phyloP scores from a whole-genome alignment of 805 yeast species.

The Kodamaea jinghongensis region DNA sequence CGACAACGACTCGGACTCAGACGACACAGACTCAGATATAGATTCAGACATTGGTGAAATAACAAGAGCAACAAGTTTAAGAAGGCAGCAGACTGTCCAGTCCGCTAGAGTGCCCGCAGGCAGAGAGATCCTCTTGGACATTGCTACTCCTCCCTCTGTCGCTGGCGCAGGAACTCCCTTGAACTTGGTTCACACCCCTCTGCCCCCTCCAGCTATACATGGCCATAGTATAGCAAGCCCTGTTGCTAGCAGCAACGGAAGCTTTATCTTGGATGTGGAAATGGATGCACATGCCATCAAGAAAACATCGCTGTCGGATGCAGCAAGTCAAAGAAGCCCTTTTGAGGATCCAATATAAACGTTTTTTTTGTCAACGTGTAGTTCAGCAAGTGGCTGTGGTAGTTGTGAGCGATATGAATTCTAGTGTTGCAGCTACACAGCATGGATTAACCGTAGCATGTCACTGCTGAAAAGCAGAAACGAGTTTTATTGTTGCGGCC shows the following conservation, averaged over 20 bases:
- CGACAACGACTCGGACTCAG: slow-evolving; percentile 22
- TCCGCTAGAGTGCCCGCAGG: neutral
- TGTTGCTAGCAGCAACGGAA: slow-evolving; percentile 7
- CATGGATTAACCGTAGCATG: too few relatives aligned
- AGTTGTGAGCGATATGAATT: too few relatives aligned
- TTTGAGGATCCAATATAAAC: slow-evolving; percentile 24
- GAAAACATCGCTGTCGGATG: slow-evolving; percentile 10
- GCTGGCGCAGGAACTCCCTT: slow-evolving; percentile 2
- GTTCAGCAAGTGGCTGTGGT: neutral
- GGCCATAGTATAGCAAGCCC: slow-evolving; percentile 1
- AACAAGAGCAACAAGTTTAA: slow-evolving; percentile 37
- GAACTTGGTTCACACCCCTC: neutral
- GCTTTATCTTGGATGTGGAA: slow-evolving; percentile 32
- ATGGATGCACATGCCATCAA: slow-evolving; percentile 17
- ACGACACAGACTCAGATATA: slow-evolving; percentile 30
- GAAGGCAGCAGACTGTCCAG: slow-evolving; percentile 12
- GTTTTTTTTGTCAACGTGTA: neutral
- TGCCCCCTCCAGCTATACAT: neutral
- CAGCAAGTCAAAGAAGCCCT: slow-evolving; percentile 25
- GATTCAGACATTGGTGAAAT: slow-evolving; percentile 48
- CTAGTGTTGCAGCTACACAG: too few relatives aligned
- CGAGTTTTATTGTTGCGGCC: too few relatives aligned
- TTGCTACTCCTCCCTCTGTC: neutral
- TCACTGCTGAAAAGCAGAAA: too few relatives aligned
- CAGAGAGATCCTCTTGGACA: slow-evolving; percentile 2